phyloP scores from a whole-genome alignment of 1,284 basidiomycete genomes.

The Marasmius oreades region DNA sequence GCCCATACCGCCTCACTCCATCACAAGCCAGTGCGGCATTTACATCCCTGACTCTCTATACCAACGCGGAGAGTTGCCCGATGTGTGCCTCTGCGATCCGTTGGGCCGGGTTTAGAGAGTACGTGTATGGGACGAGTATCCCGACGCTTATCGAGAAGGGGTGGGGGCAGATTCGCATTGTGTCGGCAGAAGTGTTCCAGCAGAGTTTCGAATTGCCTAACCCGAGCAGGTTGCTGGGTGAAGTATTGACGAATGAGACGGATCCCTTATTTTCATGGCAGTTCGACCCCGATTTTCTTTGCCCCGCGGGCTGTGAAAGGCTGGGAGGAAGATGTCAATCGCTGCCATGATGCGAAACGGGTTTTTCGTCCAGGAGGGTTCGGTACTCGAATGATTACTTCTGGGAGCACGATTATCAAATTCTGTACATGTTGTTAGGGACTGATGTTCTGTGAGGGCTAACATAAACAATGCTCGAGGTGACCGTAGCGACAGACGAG shows the following conservation, averaged over 20 bases:
- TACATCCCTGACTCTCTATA: slow-evolving; percentile 7
- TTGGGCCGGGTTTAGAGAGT: slow-evolving; percentile 20
- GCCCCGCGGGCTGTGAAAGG: slow-evolving; percentile 18
- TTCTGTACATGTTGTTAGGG: background rate
- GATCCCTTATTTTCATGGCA: slow-evolving; percentile 19
- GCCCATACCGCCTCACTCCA: slow-evolving; percentile 15
- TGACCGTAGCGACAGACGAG: background rate
- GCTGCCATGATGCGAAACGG: background rate
- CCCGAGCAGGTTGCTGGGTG: slow-evolving; percentile 13
- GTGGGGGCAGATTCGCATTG: slow-evolving; percentile 18
- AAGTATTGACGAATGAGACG: slow-evolving; percentile 19
- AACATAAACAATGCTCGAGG: background rate
- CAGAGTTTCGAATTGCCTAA: slow-evolving; percentile 14
- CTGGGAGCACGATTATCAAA: background rate
- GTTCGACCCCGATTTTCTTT: slow-evolving; percentile 15
- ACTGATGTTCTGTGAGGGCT: background rate
- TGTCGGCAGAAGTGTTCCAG: slow-evolving; percentile 16
- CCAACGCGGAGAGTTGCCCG: slow-evolving; percentile 21
- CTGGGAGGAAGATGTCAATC: slow-evolving; percentile 2
- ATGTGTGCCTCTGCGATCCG: slow-evolving; percentile 23
- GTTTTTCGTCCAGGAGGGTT: background rate
- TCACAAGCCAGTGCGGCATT: slow-evolving; percentile 14
- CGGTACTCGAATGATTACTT: background rate
- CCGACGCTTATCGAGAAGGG: slow-evolving; percentile 15
- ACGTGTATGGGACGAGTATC: slow-evolving; percentile 21